These are phyloP conservation scores for Syzygium malaccense DNA, from an alignment of 441 rosid species.

Conservation along the genomic window DNA sequence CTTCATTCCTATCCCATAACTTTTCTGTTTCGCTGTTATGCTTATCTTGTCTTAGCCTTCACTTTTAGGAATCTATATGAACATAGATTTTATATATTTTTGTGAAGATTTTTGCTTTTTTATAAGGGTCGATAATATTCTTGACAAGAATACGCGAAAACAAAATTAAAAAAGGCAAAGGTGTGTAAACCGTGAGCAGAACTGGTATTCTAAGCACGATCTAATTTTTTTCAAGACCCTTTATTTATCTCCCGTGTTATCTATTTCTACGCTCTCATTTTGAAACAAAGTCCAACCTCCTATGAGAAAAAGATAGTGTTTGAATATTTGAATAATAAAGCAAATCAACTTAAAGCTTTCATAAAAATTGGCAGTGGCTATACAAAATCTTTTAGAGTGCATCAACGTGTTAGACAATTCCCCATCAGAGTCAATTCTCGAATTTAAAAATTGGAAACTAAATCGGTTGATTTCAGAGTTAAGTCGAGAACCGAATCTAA, in stretches of 20 bases:
- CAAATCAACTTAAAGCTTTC: not conserved
- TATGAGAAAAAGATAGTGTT: not conserved
- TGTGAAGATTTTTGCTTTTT: not conserved
- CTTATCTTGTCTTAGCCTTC: not conserved
- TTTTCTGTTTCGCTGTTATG: not conserved
- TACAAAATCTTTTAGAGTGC: not conserved
- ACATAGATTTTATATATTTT: not conserved
- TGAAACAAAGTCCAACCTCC: not conserved
- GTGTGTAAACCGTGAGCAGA: not conserved
- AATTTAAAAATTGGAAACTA: not conserved
- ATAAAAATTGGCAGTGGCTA: rapidly evolving
- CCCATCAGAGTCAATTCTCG: rapidly evolving
- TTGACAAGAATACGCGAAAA: not conserved
- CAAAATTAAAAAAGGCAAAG: not conserved
- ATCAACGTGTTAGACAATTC: not conserved
- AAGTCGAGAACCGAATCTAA: not conserved
- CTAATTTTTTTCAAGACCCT: not conserved
- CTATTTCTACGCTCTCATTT: rapidly evolving
- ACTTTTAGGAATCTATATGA: not conserved
- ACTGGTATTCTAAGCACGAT: rapidly evolving
- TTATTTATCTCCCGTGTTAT: not conserved
- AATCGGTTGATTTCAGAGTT: rapidly evolving
- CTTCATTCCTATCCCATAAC: not conserved
- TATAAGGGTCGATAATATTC: not conserved
- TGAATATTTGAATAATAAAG: rapidly evolving